phyloP scores from a whole-genome alignment of 2,329 filamentous ascomycete genomes.

The Leptographium radiaticola region DNA sequence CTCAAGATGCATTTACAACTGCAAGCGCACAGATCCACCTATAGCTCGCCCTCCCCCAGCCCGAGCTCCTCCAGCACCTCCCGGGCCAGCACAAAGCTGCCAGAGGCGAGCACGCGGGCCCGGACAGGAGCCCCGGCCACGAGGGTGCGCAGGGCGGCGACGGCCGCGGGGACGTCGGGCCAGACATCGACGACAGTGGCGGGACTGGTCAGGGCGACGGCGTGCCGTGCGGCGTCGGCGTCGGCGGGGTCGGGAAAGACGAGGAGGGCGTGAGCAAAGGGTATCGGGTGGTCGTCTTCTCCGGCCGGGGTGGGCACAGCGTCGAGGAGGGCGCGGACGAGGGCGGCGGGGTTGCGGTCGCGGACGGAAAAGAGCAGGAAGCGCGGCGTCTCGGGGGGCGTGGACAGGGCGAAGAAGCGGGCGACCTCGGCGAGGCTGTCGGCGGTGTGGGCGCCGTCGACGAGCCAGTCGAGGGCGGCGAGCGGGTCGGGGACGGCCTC shows the following conservation, averaged over 20 bases:
- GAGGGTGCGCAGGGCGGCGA: slow-evolving; percentile 34
- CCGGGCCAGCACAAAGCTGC: slow-evolving; percentile 34
- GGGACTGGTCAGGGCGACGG: slow-evolving; percentile 2
- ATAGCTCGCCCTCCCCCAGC: too few relatives aligned
- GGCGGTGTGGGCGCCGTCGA: slow-evolving; percentile 86
- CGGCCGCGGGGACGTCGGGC: slow-evolving; percentile 19
- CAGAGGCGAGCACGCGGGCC: slow-evolving; percentile 33
- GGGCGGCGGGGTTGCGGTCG: slow-evolving; percentile 40
- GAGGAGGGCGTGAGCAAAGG: slow-evolving; percentile 12
- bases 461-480: slow-evolving; percentile 47
- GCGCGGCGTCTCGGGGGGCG: slow-evolving; percentile 13
- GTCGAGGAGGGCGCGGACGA: slow-evolving; percentile 34
- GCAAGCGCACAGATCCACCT: too few relatives aligned
- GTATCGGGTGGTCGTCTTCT: too few relatives aligned
- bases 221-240: neutral
- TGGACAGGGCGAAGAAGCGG: slow-evolving; percentile 57
- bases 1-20: too few relatives aligned
- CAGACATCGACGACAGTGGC: slow-evolving; percentile 19
- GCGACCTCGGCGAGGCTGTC: slow-evolving; percentile 77
- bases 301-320: slow-evolving; percentile 16
- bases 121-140: slow-evolving; percentile 5
- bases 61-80: slow-evolving; percentile 21
- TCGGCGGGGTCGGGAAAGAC: slow-evolving; percentile 8
- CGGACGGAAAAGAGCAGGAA: slow-evolving; percentile 84
- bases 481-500: slow-evolving; percentile 49